These are phyloP conservation scores for Paraglomus occultum DNA, from an alignment of 192 early-diverging fungal species.

Conservation along the genomic window DNA sequence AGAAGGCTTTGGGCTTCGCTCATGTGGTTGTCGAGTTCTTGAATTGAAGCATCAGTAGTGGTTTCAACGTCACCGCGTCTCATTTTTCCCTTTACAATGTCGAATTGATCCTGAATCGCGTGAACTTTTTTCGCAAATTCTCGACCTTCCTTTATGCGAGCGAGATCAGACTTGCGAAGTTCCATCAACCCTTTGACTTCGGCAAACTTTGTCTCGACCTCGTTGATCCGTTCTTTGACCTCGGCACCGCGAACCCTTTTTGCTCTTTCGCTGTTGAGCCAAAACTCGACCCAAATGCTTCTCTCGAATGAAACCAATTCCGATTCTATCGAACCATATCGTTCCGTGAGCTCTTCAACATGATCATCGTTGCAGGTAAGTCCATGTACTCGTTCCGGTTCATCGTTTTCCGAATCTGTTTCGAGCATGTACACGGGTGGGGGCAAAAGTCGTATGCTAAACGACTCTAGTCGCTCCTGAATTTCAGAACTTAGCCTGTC, in stretches of 20 bases:
- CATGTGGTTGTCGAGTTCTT: slow-evolving; percentile 28
- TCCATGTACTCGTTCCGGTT: slow-evolving; percentile 29
- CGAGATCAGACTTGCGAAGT: slow-evolving; percentile 14
- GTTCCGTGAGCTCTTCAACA: slow-evolving; percentile 21
- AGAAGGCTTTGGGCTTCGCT: neutral
- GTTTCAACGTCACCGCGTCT: slow-evolving; percentile 9
- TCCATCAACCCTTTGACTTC: slow-evolving; percentile 17
- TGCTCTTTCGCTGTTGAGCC: slow-evolving; percentile 19
- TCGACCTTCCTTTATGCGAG: slow-evolving; percentile 16
- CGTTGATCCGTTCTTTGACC: neutral
- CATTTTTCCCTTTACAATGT: slow-evolving; percentile 23
- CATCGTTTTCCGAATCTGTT: slow-evolving; percentile 14
- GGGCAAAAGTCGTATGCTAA: neutral
- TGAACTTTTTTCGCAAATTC: slow-evolving; percentile 14
- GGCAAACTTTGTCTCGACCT: slow-evolving; percentile 6
- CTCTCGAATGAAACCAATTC: slow-evolving; percentile 23
- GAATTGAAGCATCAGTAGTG: slow-evolving; percentile 26
- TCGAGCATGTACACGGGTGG: slow-evolving; percentile 24
- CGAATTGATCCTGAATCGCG: slow-evolving; percentile 25
- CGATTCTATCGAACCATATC: slow-evolving; percentile 18
- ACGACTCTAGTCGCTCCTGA: neutral
- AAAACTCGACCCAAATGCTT: slow-evolving; percentile 29
- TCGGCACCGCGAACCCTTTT: slow-evolving; percentile 12
- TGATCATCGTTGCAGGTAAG: slow-evolving; percentile 31
- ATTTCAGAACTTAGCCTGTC: slow-evolving; percentile 15